Conservation (phyloP, 2,329 filamentous ascomycete species). For the Fusarium camptoceras region DNA sequence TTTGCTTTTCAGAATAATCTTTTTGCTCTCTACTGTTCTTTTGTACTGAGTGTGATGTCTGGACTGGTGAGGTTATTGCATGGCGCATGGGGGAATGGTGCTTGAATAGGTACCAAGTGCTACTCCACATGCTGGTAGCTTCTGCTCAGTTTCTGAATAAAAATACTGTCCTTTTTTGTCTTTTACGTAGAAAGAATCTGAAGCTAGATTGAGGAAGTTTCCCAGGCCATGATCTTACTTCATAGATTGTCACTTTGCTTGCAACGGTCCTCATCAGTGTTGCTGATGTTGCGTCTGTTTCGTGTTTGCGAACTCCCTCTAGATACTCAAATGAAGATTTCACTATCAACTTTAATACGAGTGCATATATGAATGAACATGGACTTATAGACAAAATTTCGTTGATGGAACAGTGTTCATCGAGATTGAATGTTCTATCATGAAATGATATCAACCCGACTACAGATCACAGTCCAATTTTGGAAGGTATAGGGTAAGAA, state of each 20-base stretch:
- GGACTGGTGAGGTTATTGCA: neutral
- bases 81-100: neutral
- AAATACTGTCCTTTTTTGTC: neutral
- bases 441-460: neutral
- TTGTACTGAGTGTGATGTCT: neutral
- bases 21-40: neutral
- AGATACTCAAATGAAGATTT: neutral
- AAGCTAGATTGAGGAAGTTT: neutral
- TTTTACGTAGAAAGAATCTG: neutral
- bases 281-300: neutral
- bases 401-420: neutral
- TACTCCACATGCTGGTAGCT: neutral
- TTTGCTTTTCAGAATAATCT: neutral
- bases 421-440: neutral
- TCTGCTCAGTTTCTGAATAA: neutral
- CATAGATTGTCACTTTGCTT: neutral
- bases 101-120: neutral
- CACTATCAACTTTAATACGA: neutral
- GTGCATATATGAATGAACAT: neutral
- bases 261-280: rapidly evolving
- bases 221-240: neutral
- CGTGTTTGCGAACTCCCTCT: neutral
- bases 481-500: slow-evolving; percentile 18
- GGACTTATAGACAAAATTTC: neutral
- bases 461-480: neutral